Base-by-base conservation (phyloP, 164 flowering plant genomes). In the Pachysandra terminalis region DNA sequence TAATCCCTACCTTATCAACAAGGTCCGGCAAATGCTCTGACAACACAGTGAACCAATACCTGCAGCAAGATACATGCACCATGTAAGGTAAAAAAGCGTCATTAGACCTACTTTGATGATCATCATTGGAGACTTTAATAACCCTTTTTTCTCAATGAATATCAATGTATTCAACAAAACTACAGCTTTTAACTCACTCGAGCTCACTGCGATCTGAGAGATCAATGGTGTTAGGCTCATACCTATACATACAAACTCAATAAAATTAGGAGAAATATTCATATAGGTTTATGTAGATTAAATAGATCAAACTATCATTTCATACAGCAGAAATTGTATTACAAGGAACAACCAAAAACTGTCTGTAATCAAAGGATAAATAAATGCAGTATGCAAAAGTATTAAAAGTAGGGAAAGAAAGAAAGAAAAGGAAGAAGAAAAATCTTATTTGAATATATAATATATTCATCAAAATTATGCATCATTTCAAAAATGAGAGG, bases 151-250 rank as follows among this genome's bases (percentile, higher is more conserved):
- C 0, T n/a, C 1, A 10, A 37, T n/a, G 45, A 32, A 25, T 45
- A 59, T 17, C 53, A 22, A 26, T 32, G 26, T 25, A 67, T 21
- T 6, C 9, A 26, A 32, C 16, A 9, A 61, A 60, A 54, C 51
- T 14, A 35, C 19, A 59, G 51, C 52, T 41, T 52, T 61, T 26
- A 71, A 80, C 99, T 86, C 75, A 96, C 99, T 90, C 99, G 64
- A 90, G 83, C 67, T 96, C 99, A 68, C 81, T 68, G 63, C 67
- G 96, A 76, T 96, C 96, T 59, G 93, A 80, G 54, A 96, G 96
- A 71, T 93, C 98, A 68, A 96, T 82, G 23, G 99, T 90, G 78
- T 96, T 93, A 32, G 99, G 98, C 72, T 96, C 99, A 68, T 96
- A 96, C 74, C 99, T 95, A 91, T 25, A 61, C n/a, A 49, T 9